Conservation (phyloP, 2,329 filamentous ascomycete species). For the Fusarium sp. region DNA sequence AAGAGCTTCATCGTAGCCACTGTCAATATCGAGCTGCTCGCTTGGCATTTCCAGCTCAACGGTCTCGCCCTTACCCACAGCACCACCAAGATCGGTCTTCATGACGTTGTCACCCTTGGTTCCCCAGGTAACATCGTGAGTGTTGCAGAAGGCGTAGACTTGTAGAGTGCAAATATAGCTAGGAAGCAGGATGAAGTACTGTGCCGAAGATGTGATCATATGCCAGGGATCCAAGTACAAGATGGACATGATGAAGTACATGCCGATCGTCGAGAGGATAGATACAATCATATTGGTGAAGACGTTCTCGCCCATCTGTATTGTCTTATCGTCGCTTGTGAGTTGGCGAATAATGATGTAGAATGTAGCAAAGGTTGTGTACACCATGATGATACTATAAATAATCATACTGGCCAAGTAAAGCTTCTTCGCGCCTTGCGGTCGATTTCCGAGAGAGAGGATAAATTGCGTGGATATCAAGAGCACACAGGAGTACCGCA, state of each 20-base stretch:
- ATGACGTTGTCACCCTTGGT: slow-evolving; percentile 98
- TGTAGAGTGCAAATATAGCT: slow-evolving; percentile 97
- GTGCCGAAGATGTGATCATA: slow-evolving; percentile 91
- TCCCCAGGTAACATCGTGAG: slow-evolving; percentile 50
- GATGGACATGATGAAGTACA: slow-evolving; percentile 97
- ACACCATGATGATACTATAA: slow-evolving; percentile 95
- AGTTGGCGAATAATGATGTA: slow-evolving; percentile 92
- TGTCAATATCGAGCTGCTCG: slow-evolving; percentile 98
- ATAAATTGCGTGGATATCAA: slow-evolving; percentile 97
- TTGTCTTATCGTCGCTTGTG: slow-evolving; percentile 58
- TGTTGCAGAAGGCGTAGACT: slow-evolving; percentile 88
- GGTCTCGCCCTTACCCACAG: slow-evolving; percentile 80
- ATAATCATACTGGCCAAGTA: slow-evolving; percentile 89
- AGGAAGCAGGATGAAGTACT: slow-evolving; percentile 94
- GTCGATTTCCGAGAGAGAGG: slow-evolving; percentile 93
- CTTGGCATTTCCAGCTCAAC: slow-evolving; percentile 98
- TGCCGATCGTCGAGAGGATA: slow-evolving; percentile 86
- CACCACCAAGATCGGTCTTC: slow-evolving; percentile 90
- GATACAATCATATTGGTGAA: slow-evolving; percentile 97
- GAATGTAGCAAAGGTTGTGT: slow-evolving; percentile 89
- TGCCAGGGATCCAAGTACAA: slow-evolving; percentile 99
- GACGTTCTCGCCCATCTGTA: slow-evolving; percentile 83
- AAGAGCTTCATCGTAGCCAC: slow-evolving; percentile 95
- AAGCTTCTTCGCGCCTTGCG: slow-evolving; percentile 92
- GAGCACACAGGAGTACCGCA: slow-evolving; percentile 87